Evolutionary conservation across 1,139 yeast species (phyloP).

Genomic region (Scheffersomyces cryptocercus): DNA sequence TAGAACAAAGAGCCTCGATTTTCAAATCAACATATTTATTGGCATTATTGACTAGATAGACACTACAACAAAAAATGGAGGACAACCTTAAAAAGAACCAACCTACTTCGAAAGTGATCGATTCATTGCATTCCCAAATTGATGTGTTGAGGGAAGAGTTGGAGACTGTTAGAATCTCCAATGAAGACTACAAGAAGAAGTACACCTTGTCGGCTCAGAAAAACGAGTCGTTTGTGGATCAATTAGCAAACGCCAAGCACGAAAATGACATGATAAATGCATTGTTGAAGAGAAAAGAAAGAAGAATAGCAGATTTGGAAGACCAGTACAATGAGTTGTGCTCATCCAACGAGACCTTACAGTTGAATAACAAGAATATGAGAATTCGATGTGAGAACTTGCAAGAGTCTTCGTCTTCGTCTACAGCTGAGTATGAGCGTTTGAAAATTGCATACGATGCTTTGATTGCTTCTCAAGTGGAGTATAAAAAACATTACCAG

Average conservation of each 20-base stretch:
- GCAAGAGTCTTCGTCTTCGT: slow-evolving; percentile 46
- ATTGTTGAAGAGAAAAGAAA: slow-evolving; percentile 60
- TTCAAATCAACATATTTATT: too few species aligned
- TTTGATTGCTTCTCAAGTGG: slow-evolving; percentile 54
- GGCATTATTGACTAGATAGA: too few species aligned
- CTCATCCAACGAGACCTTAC: slow-evolving; percentile 45
- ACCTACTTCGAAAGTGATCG: slow-evolving; percentile 55
- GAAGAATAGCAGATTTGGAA: slow-evolving; percentile 64
- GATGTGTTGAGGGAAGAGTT: slow-evolving; percentile 54
- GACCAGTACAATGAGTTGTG: slow-evolving; percentile 49
- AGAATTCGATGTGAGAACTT: slow-evolving; percentile 51
- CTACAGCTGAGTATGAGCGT: slow-evolving; percentile 57
- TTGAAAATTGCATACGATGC: slow-evolving; percentile 65
- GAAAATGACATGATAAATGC: slow-evolving; percentile 70
- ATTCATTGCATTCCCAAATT: slow-evolving; percentile 54
- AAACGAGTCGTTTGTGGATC: slow-evolving; percentile 64
- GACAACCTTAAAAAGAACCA: slow-evolving; percentile 15
- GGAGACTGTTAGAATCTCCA: slow-evolving; percentile 39
- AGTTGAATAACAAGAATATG: slow-evolving; percentile 49
- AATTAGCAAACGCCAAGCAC: slow-evolving; percentile 66
- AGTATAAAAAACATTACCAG: slow-evolving; percentile 55
- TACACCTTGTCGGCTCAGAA: slow-evolving; percentile 46
- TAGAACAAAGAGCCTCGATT: too few species aligned
- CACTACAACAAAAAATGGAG: slow-evolving; percentile 2
- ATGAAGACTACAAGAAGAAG: slow-evolving; percentile 49